Evolutionary conservation across 2,329 filamentous ascomycete genomes (phyloP), one percentile per base, ranked within the genome.

Genomic region (Fusarium dlaminii): DNA sequence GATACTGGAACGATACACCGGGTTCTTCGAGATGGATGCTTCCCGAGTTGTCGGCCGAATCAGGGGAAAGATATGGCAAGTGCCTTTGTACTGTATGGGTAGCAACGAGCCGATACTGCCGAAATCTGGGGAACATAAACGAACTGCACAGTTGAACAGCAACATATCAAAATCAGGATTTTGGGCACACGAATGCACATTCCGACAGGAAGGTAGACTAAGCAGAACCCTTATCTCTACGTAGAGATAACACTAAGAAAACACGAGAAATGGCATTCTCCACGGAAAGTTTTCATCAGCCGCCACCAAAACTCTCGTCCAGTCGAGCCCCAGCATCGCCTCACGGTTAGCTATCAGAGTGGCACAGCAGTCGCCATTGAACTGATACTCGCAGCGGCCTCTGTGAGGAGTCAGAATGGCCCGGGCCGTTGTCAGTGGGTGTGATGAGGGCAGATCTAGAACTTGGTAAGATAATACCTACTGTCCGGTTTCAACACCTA

Each of bases 361-460:
- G 18, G 24, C n/a, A 73, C 60, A 59, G 29, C 48, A 37, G 30
- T 43, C 27, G 57, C 60, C n/a, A 58, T 43, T 56, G 39, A 49
- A 32, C 8, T 48, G 29, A 34, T 56, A 27, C 29, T 64, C 12
- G 14, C 37, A 20, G 22, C 24, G 20, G 37, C 37, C 36, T 40
- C 37, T 43, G 45, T 42, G 51, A 51, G 46, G n/a, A 73, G 52
- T 70, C 61, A 54, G 61, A 39, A 70, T 73, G 70, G 70, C 65
- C 66, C 66, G 70, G 70, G 46, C 70, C 70, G 66, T 63, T 45
- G 22, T 40, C 62, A 59, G 39, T 49, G 61, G 66, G 70, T 73
- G 70, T 71, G 52, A 46, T 48, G 24, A 20, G n/a, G 14, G 20
- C 24, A 59, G 52, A 73, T 73, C 66, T 49, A 66, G 60, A 71